phyloP scores from a whole-genome alignment of 2,329 filamentous ascomycete species.

The Domatiomyces globalis region DNA sequence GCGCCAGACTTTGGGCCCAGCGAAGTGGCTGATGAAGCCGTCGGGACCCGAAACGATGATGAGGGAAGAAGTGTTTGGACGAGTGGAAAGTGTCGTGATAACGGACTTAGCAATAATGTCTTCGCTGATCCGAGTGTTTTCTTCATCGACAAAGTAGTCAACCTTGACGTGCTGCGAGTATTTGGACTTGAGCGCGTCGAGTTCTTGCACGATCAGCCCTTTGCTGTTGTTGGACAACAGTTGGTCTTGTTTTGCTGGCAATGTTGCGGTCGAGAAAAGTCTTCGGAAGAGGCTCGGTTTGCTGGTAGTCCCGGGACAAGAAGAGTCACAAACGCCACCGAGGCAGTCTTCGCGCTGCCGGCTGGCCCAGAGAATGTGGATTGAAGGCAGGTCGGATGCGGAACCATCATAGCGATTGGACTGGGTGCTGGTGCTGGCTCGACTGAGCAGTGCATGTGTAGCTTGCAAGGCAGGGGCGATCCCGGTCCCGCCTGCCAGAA shows the following conservation, averaged over 20 bases:
- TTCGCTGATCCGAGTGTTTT: conserved; percentile 51
- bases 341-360: conserved; percentile 50
- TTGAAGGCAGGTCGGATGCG: conserved; percentile 25
- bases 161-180: conserved; percentile 47
- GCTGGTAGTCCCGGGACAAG: conserved; percentile 14
- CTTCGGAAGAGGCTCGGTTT: conserved; percentile 10
- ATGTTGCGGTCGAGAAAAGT: conserved; percentile 4
- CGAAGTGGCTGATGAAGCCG: conserved; percentile 70
- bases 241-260: conserved; percentile 7
- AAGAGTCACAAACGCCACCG: conserved; percentile 41
- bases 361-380: conserved; percentile 76
- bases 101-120: conserved; percentile 31
- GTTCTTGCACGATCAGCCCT: conserved; percentile 43
- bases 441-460: conserved; percentile 42
- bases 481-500: conserved; percentile 83
- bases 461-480: conserved; percentile 81
- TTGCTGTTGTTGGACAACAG: background rate
- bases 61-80: conserved; percentile 25
- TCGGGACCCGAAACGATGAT: conserved; percentile 83
- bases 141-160: conserved; percentile 70
- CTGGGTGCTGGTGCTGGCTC: conserved; percentile 24
- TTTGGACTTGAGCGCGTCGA: conserved; percentile 46
- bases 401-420: conserved; percentile 19
- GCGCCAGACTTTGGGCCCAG: conserved; percentile 50
- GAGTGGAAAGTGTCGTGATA: background rate